phyloP scores from a whole-genome alignment of 345 rosid species.

The Citrus unshiu region DNA sequence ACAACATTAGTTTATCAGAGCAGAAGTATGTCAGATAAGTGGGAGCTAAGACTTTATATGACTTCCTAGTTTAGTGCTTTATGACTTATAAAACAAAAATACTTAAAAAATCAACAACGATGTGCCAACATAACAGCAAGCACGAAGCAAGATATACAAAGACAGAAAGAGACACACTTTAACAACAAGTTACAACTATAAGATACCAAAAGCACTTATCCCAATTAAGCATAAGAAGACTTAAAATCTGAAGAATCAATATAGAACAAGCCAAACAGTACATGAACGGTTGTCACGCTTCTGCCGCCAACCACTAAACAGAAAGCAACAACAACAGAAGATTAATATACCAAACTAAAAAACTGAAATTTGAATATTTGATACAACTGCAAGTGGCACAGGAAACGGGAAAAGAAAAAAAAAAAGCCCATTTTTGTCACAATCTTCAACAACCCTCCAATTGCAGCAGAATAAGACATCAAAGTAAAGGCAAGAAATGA shows the following conservation, averaged over 20 bases:
- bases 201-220: conserved; percentile 15
- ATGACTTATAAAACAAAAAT: background rate
- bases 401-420: conserved; percentile 11
- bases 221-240: conserved; percentile 17
- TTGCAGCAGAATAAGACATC: background rate
- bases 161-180: conserved; percentile 6
- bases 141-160: background rate
- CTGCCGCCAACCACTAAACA: conserved; percentile 29
- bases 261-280: conserved; percentile 24
- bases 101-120: background rate
- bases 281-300: conserved; percentile 16
- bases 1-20: background rate
- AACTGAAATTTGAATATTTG: conserved; percentile 6
- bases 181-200: conserved; percentile 12
- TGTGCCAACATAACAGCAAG: background rate
- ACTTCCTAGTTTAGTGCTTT: background rate
- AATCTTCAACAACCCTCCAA: conserved; percentile 37
- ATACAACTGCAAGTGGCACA: conserved; percentile 9
- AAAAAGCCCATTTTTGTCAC: conserved; percentile 31
- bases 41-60: too few species aligned
- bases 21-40: background rate
- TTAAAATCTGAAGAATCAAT: conserved; percentile 8
- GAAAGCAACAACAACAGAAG: background rate
- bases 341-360: conserved; percentile 4
- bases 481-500: background rate